A percentile compares a stretch with the other conserved stretches of the same genome.
These are phyloP conservation scores for Silene uniflora DNA, from an alignment of 148 eudicot genomes.

Conservation along the genomic window DNA sequence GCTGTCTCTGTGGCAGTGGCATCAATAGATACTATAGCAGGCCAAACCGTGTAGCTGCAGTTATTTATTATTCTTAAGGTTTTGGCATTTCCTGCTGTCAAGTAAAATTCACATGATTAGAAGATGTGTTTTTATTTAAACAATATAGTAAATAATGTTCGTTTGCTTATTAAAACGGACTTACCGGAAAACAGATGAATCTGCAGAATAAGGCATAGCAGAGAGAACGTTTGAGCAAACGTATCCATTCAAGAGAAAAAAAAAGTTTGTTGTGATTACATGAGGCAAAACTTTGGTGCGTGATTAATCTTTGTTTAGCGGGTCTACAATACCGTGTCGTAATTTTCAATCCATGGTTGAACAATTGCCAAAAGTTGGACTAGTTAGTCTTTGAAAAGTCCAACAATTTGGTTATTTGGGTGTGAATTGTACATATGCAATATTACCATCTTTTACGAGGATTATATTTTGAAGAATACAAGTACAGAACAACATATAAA, in stretches of 20 bases:
- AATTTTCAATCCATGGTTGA: no score
- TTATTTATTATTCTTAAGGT: constrained; percentile 47
- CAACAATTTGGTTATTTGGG: no score
- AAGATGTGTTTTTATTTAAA: no score
- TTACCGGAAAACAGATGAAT: not conserved
- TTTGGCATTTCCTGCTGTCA: not conserved
- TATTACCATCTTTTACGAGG: no score
- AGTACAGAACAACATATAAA: no score
- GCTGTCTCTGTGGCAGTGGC: constrained; percentile 27
- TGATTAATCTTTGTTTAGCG: not conserved
- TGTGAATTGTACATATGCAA: no score
- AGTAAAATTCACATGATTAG: not conserved
- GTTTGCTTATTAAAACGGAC: not conserved
- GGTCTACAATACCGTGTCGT: not conserved
- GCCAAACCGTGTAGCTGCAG: constrained; percentile 62
- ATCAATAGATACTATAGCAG: constrained; percentile 37
- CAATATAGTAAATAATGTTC: no score
- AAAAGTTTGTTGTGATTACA: no score
- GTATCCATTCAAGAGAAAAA: not conserved
- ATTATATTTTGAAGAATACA: no score
- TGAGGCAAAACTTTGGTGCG: no score
- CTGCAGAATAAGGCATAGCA: not conserved
- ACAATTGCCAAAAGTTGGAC: no score
- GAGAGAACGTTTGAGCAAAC: not conserved
- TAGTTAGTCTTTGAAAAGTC: no score